Evolutionary conservation across 306 rosid species (phyloP), one percentile per base, ranked within the genome.

Genomic region (Cicer yamashitae): DNA sequence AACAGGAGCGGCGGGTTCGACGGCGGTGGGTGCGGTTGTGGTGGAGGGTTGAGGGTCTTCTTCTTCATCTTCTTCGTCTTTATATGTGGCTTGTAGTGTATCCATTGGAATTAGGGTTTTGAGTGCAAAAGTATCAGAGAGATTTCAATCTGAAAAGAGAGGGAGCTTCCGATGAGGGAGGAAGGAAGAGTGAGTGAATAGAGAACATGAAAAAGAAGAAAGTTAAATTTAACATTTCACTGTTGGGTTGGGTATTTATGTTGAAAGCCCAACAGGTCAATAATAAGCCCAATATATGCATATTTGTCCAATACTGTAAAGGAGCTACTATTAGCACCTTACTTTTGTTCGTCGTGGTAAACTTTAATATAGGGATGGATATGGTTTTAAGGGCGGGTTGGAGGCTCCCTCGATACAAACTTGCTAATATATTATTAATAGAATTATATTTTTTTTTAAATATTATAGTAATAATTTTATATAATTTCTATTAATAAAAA

Each of bases 51-150:
- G 61, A 2, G 84, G 67, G 4, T 85, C 87, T 17, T 87, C 88
- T 30, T 86, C 97, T 53, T 89, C 96, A 8, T 90, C 96, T 64
- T 91, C 96, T 57, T 91, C 98, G 76, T 93, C 96, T 84, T 77
- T 84, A 89, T 88, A 87, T 8, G 82, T 87, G 52, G 96, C 89
- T 75, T 81, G 96, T 20, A 87, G 87, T 43, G 88, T 84, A 67
- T 89, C 97, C 97, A 93, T 93, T 47, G 77, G 46, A 1, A 18
- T 3, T 67, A 52, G 81, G 80, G 68, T 62, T 67, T 60, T 46
- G 68, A 22, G 50, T 53, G 20, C 0, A 44, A 48, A 54, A 10
- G 60, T 60, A 43, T 15, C 38, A 13, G 45, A 11, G 54, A 51
- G 72, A 9, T 6, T 22, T 25, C 61, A 59, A 58, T 77, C 13